These are phyloP conservation scores for Trichoderma sp. DNA, from an alignment of 2,329 filamentous ascomycete species.

Conservation along the genomic window DNA sequence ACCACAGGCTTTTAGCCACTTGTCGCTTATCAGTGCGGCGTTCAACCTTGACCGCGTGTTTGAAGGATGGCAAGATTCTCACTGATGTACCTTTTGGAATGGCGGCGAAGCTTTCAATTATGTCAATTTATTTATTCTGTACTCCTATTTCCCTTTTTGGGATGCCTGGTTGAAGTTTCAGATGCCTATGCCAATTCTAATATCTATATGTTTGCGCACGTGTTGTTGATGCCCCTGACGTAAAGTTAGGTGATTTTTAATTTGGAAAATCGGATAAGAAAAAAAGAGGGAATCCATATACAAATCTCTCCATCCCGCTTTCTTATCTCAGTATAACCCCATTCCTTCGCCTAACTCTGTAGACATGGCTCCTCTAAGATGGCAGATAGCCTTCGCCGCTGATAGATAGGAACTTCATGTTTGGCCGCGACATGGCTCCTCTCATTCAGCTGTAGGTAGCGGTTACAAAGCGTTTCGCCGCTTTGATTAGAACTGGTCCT, in stretches of 20 bases:
- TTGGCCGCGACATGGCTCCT: not conserved
- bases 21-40: slow-evolving; percentile 74
- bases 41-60: slow-evolving; percentile 68
- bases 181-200: not conserved
- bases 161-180: not conserved
- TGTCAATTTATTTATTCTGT: not conserved
- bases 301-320: not conserved
- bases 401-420: too few relatives aligned
- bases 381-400: not conserved
- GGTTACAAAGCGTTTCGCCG: slow-evolving; percentile 14
- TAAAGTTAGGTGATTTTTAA: not conserved
- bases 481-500: slow-evolving; percentile 25
- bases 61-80: slow-evolving; percentile 26
- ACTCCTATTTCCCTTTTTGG: not conserved
- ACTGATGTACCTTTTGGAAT: not conserved
- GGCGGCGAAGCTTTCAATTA: not conserved
- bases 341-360: not conserved
- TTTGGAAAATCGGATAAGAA: not conserved
- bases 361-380: not conserved
- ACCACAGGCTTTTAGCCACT: slow-evolving; percentile 75
- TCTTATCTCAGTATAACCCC: not conserved
- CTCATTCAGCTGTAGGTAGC: not conserved
- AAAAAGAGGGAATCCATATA: not conserved
- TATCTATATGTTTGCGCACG: not conserved
- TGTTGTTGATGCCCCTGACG: not conserved